Conservation (phyloP, 805 yeast genomes). For the Ogataea nitratoaversa region DNA sequence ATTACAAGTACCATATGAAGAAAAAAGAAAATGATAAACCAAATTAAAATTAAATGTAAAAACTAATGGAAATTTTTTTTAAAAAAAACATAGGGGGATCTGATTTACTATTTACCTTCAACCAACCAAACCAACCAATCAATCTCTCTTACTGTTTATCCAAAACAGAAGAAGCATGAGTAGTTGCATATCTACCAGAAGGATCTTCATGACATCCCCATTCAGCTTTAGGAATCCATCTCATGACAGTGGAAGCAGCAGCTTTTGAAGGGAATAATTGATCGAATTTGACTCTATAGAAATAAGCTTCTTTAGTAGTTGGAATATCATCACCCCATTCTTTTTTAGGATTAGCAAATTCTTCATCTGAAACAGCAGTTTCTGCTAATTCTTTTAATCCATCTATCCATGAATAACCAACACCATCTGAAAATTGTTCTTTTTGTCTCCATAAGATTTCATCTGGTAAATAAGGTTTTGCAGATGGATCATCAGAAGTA, state of each 20-base stretch:
- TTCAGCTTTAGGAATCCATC: conserved; percentile 99
- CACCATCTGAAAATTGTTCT: conserved; percentile 99
- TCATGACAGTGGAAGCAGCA: conserved; percentile 95
- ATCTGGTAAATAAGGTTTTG: conserved; percentile 85
- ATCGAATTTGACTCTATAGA: conserved; percentile 97
- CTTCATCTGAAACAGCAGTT: conserved; percentile 79
- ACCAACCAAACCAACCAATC: not conserved
- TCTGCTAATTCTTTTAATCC: conserved; percentile 95
- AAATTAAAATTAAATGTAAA: too few species aligned
- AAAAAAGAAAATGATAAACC: too few species aligned
- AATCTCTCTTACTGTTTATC: not conserved
- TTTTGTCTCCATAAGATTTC: conserved; percentile 99
- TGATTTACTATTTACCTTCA: too few species aligned
- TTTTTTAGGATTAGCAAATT: conserved; percentile 84
- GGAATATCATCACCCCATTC: conserved; percentile 97
- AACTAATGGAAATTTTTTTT: too few species aligned
- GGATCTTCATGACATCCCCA: conserved; percentile 99
- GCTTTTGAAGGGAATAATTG: conserved; percentile 86
- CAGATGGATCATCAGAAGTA: conserved; percentile 74
- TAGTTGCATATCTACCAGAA: conserved; percentile 92
- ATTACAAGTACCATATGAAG: too few species aligned
- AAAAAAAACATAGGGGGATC: too few species aligned
- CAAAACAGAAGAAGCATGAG: conserved; percentile 68
- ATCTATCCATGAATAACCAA: conserved; percentile 99
- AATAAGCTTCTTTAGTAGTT: conserved; percentile 97